Evolutionary conservation across 352 stramenopile species (phyloP).

Genomic region (Phytophthora colocasiae): DNA sequence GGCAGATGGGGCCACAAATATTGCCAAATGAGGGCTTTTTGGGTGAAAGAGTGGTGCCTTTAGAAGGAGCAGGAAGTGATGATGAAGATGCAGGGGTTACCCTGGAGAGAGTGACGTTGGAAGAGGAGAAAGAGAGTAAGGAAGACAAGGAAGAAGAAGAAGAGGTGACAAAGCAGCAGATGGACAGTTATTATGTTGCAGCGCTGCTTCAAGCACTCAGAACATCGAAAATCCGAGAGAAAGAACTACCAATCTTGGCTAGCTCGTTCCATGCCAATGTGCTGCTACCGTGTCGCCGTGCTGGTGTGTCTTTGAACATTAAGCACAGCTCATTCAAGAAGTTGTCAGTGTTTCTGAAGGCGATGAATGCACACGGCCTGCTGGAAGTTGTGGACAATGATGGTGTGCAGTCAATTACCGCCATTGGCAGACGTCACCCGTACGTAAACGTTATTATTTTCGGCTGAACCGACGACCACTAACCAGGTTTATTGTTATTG

Average conservation of each 20-base stretch:
- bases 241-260: constrained; percentile 80
- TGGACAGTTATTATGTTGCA: constrained; percentile 74
- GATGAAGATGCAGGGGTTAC: constrained; percentile 36
- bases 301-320: constrained; percentile 65
- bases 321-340: constrained; percentile 89
- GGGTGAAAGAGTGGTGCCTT: constrained; percentile 42
- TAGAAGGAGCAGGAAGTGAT: constrained; percentile 30
- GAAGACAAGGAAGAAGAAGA: constrained; percentile 23
- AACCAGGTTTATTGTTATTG: constrained; percentile 18
- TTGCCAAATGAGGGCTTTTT: constrained; percentile 75
- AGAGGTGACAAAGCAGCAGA: constrained; percentile 65
- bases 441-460: constrained; percentile 43
- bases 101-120: constrained; percentile 43
- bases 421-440: constrained; percentile 69
- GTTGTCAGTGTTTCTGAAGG: constrained; percentile 73
- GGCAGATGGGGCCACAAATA: constrained; percentile 73
- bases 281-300: constrained; percentile 67
- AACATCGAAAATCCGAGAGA: constrained; percentile 63
- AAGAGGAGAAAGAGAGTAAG: constrained; percentile 44
- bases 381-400: constrained; percentile 70
- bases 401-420: constrained; percentile 82
- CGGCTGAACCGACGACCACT: background rate
- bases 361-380: constrained; percentile 65
- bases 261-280: constrained; percentile 79
- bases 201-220: constrained; percentile 75